These are phyloP conservation scores for Colletotrichum sp. DNA, from an alignment of 2,329 filamentous ascomycete genomes.

Conservation along the genomic window DNA sequence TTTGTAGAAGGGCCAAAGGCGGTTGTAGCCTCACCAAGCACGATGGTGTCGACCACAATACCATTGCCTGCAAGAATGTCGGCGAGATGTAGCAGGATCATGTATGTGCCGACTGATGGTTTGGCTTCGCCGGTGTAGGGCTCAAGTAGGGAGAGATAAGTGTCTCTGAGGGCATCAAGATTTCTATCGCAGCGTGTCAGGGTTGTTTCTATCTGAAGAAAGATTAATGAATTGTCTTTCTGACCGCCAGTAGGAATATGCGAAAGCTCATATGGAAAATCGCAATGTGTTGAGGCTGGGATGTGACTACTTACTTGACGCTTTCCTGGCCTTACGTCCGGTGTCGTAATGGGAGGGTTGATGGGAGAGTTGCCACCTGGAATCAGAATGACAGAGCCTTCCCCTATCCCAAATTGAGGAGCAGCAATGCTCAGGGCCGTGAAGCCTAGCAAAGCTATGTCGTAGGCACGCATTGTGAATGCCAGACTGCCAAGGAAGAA, in stretches of 20 bases:
- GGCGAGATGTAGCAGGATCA: slow-evolving; percentile 17
- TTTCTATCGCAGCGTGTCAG: background rate
- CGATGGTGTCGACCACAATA: slow-evolving; percentile 4
- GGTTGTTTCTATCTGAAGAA: background rate
- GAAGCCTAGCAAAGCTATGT: background rate
- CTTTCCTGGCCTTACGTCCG: background rate
- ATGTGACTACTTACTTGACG: background rate
- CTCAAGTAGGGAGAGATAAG: background rate
- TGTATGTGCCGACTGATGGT: slow-evolving; percentile 1
- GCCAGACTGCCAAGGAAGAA: too few species aligned
- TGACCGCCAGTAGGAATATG: background rate
- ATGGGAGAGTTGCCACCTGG: background rate
- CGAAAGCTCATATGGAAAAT: rapidly evolving
- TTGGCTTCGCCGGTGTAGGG: background rate
- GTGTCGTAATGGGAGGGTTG: background rate
- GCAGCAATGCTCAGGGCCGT: background rate
- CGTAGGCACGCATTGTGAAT: background rate
- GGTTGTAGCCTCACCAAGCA: background rate
- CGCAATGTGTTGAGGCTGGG: rapidly evolving
- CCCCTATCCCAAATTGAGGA: background rate
- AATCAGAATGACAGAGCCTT: background rate
- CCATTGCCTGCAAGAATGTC: slow-evolving; percentile 19
- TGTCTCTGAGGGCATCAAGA: background rate
- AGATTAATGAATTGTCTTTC: rapidly evolving
- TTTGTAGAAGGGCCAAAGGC: slow-evolving; percentile 9